Evolutionary conservation across 225 moss, liverwort and hornwort genomes (phyloP).

Genomic region (Takakia lepidozioides): DNA sequence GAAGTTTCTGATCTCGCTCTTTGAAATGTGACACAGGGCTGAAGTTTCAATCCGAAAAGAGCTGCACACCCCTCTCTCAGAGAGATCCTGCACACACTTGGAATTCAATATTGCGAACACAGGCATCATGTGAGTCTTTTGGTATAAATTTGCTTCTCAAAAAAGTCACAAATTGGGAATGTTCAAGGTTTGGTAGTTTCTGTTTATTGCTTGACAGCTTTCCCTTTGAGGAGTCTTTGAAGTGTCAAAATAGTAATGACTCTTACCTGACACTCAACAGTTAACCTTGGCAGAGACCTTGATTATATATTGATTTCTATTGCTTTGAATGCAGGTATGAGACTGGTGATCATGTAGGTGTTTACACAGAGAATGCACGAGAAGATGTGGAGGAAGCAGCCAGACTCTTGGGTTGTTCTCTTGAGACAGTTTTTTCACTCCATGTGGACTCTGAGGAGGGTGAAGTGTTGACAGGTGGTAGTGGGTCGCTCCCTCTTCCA

Average conservation of each 20-base stretch:
- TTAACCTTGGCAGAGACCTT: too few relatives aligned
- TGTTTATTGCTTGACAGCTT: neutral
- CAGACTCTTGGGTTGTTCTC: slow-evolving; percentile 41
- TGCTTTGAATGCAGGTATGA: slow-evolving; percentile 76
- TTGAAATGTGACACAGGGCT: slow-evolving; percentile 19
- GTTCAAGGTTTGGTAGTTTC: neutral
- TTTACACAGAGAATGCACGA: slow-evolving; percentile 54
- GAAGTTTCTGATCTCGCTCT: too few relatives aligned
- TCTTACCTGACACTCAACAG: too few relatives aligned
- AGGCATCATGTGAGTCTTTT: slow-evolving; percentile 34
- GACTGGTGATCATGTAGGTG: slow-evolving; percentile 87
- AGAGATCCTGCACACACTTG: slow-evolving; percentile 86
- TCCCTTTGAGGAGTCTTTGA: too few relatives aligned
- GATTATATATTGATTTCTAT: too few relatives aligned
- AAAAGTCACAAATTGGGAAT: too few relatives aligned
- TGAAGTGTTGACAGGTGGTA: slow-evolving; percentile 42
- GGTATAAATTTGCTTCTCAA: too few relatives aligned
- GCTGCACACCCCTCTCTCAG: slow-evolving; percentile 68
- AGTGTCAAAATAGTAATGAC: too few relatives aligned
- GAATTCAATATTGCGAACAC: slow-evolving; percentile 76
- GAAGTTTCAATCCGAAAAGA: slow-evolving; percentile 48
- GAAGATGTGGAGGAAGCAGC: slow-evolving; percentile 76
- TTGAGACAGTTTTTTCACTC: slow-evolving; percentile 66
- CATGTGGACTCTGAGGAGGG: slow-evolving; percentile 62
- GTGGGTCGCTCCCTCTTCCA: slow-evolving; percentile 52